Percentiles rank a stretch among this genome's conserved stretches.
Evolutionary conservation across 768 basidiomycete genomes (phyloP).

Genomic region (Amanita pseudoporphyria): DNA sequence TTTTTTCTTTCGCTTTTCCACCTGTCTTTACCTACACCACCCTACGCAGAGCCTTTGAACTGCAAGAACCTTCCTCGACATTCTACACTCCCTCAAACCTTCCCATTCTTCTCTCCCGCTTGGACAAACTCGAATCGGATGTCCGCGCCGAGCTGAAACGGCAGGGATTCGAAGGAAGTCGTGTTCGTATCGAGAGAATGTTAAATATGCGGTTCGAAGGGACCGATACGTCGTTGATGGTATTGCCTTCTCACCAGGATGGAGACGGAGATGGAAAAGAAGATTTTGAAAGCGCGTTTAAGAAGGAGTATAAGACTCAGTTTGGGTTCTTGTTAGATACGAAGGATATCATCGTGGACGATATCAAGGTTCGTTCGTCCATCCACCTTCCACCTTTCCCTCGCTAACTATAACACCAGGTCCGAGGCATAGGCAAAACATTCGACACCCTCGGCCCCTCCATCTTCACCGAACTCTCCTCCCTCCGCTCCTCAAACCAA

Average conservation of each 20-base stretch:
- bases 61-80: constrained; percentile 83
- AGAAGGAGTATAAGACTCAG: constrained; percentile 71
- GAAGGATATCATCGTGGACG: constrained; percentile 83
- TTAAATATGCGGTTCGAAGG: constrained; percentile 92
- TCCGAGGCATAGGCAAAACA: constrained; percentile 87
- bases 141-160: constrained; percentile 60
- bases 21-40: neutral
- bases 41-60: constrained; percentile 58
- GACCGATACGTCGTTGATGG: constrained; percentile 89
- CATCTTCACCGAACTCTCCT: constrained; percentile 65
- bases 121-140: constrained; percentile 56
- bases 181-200: constrained; percentile 71
- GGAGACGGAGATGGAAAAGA: constrained; percentile 41
- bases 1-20: neutral
- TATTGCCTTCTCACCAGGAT: constrained; percentile 37
- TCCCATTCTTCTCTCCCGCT: constrained; percentile 43
- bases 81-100: constrained; percentile 59
- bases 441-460: constrained; percentile 73
- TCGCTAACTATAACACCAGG: constrained; percentile 27
- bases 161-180: no score
- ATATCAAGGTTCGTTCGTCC: constrained; percentile 56
- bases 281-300: constrained; percentile 81
- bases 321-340: no score
- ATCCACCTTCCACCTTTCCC: neutral
- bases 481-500: constrained; percentile 28